Conservation (phyloP, 2,329 filamentous ascomycete genomes). For the Colletotrichum incanum region DNA sequence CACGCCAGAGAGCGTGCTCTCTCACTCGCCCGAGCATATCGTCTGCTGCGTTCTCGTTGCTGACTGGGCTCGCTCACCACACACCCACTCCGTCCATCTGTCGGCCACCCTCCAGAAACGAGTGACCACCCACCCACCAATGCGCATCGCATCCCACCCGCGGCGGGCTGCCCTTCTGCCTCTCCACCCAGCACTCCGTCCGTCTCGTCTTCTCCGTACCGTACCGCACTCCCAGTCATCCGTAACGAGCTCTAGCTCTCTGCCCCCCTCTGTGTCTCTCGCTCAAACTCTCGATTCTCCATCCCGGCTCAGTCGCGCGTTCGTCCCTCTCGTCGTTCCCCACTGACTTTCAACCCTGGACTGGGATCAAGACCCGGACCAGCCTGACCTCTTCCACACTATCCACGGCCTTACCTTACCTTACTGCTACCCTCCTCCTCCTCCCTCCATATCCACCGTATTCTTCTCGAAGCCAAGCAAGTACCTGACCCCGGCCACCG, state of each 20-base stretch:
- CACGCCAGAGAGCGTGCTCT: slow-evolving; percentile 1
- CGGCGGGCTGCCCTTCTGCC: slow-evolving; percentile 5
- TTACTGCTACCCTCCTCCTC: slow-evolving; percentile 15
- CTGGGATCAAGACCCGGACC: slow-evolving; percentile 31
- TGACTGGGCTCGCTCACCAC: slow-evolving; percentile 32
- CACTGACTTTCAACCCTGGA: slow-evolving; percentile 30
- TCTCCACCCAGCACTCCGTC: slow-evolving; percentile 16
- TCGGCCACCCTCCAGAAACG: slow-evolving; percentile 40
- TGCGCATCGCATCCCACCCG: slow-evolving; percentile 15
- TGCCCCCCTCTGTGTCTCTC: slow-evolving; percentile 16
- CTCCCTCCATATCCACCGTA: slow-evolving; percentile 42
- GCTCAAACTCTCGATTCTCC: slow-evolving; percentile 30
- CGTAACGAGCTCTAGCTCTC: slow-evolving; percentile 2
- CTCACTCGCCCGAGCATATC: slow-evolving; percentile 1
- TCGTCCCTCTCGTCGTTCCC: slow-evolving; percentile 42
- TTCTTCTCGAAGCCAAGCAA: slow-evolving; percentile 44
- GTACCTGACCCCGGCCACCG: slow-evolving; percentile 41
- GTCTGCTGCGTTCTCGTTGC: slow-evolving; percentile 22
- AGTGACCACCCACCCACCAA: slow-evolving; percentile 30
- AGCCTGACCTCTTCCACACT: slow-evolving; percentile 40
- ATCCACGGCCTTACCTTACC: slow-evolving; percentile 18
- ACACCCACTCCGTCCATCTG: slow-evolving; percentile 35
- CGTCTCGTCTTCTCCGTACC: slow-evolving; percentile 7
- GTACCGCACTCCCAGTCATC: background rate
- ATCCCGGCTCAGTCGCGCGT: slow-evolving; percentile 41